Base-by-base conservation (phyloP, 768 basidiomycete genomes). In the Pulveroboletus ravenelii region DNA sequence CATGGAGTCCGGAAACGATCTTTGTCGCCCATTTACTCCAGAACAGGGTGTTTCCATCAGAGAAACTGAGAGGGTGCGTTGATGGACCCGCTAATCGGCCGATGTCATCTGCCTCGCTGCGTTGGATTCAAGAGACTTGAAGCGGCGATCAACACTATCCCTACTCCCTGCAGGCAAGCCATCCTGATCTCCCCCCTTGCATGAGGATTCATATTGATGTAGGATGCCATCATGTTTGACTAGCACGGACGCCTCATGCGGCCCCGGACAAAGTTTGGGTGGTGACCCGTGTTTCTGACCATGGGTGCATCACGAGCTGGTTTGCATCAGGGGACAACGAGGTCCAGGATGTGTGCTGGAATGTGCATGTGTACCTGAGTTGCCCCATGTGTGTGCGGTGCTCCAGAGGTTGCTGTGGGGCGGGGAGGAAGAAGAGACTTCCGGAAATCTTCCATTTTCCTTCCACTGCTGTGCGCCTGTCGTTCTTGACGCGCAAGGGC, bases 161-260 rank as follows among this genome's bases (percentile, higher is more conserved):
- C 41, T 47, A 25, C 29, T 2, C 23, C 39, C 32, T 44, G 37
- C 37, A 35, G n/a, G 40, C 34, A 29, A 34, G 15, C n/a, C 30
- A n/a, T 6, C 31, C 31, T n/a, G 36, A 42, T 32, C 27, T 8
- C 10, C 36, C 15, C 27, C 18, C 30, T 3, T 15, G 20, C 39
- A 49, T 25, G 47, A 48, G 47, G 50, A 38, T 17, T 34, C 6
- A 34, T 34, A 32, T 12, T 37, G 43, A 35, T 42, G 4, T 35
- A 30, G 18, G 20, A n/a, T 17, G 6, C 1, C n/a, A 25, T n/a
- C 29, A 14, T 30, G 10, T 14, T 40, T 13, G 37, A 47, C 18
- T 44, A 48, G 35, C 48, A 12, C 34, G 45, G 38, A 43, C 13
- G 45, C 57, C 50, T 51, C 53, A 50, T 50, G 50, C 41, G 29